These are phyloP conservation scores for Mallotus japonicus DNA, from an alignment of 441 rosid species.

Conservation along the genomic window DNA sequence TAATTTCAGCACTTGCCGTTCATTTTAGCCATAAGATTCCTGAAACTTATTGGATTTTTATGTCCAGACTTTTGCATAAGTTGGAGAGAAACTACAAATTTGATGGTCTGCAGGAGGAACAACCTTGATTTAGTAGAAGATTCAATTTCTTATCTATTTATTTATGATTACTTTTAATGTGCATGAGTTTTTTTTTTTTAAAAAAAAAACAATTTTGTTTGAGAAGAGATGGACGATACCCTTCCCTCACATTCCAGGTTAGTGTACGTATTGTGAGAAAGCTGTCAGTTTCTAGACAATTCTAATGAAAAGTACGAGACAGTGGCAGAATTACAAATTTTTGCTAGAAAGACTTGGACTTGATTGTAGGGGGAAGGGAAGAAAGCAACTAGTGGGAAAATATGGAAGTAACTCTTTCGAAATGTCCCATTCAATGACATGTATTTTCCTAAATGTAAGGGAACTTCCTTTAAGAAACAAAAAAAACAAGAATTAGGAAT, in stretches of 20 bases:
- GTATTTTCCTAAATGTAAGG: not conserved
- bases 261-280: no score
- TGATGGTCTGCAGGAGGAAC: conserved; percentile 12
- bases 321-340: no score
- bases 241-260: no score
- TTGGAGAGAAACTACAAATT: conserved; percentile 20
- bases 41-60: conserved; percentile 50
- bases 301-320: no score
- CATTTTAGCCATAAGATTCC: conserved; percentile 57
- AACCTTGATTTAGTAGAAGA: not conserved
- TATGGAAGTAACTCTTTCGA: not conserved
- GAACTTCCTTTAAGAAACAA: not conserved
- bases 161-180: no score
- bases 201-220: not conserved
- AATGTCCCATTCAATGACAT: not conserved
- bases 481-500: not conserved
- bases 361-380: not conserved
- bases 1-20: conserved; percentile 48
- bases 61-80: conserved; percentile 63
- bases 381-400: not conserved
- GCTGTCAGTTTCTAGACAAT: not conserved
- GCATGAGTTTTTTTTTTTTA: no score
- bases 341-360: no score
- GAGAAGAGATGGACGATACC: not conserved
- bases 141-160: not conserved